Conservation (phyloP, 2,329 filamentous ascomycete genomes). For the Fusarium lateritium region DNA sequence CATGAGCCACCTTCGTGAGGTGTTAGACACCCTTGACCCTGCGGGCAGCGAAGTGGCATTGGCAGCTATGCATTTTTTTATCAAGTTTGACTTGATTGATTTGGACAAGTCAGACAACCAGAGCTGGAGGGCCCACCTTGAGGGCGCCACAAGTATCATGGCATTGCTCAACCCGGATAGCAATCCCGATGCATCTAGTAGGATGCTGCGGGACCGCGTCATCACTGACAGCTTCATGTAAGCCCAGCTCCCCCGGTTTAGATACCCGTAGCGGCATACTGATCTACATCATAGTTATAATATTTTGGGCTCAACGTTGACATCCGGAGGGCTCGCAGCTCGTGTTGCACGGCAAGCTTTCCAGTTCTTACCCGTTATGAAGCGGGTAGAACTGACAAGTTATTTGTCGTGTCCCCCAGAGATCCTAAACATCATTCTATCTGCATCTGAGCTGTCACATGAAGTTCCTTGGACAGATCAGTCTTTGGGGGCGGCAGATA, state of each 20-base stretch:
- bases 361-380: slow-evolving; percentile 58
- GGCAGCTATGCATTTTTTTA: slow-evolving; percentile 65
- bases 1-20: slow-evolving; percentile 59
- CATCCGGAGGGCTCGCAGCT: slow-evolving; percentile 55
- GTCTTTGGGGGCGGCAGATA: slow-evolving; percentile 53
- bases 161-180: slow-evolving; percentile 53
- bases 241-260: slow-evolving; percentile 43
- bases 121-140: slow-evolving; percentile 63
- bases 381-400: slow-evolving; percentile 59
- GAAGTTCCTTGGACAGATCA: slow-evolving; percentile 53
- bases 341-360: slow-evolving; percentile 58
- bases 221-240: slow-evolving; percentile 65
- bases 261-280: slow-evolving; percentile 20
- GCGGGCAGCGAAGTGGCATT: slow-evolving; percentile 63
- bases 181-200: slow-evolving; percentile 50
- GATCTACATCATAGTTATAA: slow-evolving; percentile 55
- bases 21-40: slow-evolving; percentile 57
- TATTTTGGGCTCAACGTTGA: slow-evolving; percentile 58
- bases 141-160: slow-evolving; percentile 61
- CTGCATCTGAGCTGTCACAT: slow-evolving; percentile 61
- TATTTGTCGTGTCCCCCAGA: slow-evolving; percentile 61
- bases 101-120: slow-evolving; percentile 58
- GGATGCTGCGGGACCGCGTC: slow-evolving; percentile 61
- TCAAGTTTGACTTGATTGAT: slow-evolving; percentile 67
- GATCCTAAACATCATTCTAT: slow-evolving; percentile 62